Evolutionary conservation across 2,329 filamentous ascomycete genomes (phyloP).

Genomic region (Apiospora koreana): DNA sequence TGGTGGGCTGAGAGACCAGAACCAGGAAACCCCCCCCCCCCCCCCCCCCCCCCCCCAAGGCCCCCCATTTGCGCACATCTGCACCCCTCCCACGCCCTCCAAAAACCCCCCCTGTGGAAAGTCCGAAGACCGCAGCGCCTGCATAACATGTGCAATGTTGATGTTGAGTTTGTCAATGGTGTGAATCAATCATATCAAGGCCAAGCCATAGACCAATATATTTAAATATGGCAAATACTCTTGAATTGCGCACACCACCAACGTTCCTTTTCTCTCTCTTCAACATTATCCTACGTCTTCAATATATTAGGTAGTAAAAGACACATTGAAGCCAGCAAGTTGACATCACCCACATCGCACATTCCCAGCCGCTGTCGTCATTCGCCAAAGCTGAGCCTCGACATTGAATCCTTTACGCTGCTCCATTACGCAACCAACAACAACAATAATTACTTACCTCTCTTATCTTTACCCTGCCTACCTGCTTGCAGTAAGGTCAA

Average conservation of each 20-base stretch:
- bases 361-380: not conserved
- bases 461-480: not conserved
- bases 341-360: no score
- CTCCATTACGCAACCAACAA: not conserved
- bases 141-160: slow-evolving; percentile 1
- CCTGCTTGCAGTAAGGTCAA: not conserved
- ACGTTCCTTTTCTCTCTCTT: not conserved
- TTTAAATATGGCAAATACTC: not conserved
- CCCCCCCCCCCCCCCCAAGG: not conserved
- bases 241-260: not conserved
- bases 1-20: not conserved
- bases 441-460: not conserved
- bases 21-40: slow-evolving; percentile 2
- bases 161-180: not conserved
- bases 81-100: not conserved
- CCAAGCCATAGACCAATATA: not conserved
- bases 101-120: not conserved
- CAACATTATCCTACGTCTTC: not conserved
- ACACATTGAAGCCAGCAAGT: not conserved
- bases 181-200: not conserved
- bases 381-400: not conserved
- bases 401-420: slow-evolving; percentile 3
- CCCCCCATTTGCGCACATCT: slow-evolving; percentile 1
- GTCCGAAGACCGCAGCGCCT: not conserved
- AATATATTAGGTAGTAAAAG: not conserved